Percentiles rank a stretch among this genome's conserved stretches.
Conservation (phyloP, 441 rosid species). For the Aleurites moluccanus region DNA sequence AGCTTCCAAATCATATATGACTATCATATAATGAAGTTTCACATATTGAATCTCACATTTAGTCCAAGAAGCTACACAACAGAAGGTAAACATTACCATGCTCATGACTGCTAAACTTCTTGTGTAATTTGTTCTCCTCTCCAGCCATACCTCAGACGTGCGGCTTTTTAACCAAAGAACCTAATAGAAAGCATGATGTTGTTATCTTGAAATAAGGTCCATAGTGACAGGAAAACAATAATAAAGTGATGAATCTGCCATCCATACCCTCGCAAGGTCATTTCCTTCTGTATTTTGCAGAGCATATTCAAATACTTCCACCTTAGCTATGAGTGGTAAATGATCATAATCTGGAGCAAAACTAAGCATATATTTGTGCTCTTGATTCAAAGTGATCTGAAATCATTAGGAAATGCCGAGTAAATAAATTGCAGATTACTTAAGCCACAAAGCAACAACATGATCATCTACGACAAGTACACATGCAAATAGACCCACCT, state of each 20-base stretch:
- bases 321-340: conserved; percentile 91
- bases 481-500: not conserved
- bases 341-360: conserved; percentile 97
- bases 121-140: conserved; percentile 96
- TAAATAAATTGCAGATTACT: conserved; percentile 7
- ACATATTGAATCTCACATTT: not conserved
- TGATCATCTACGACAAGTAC: not conserved
- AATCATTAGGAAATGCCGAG: conserved; percentile 26
- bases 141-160: conserved; percentile 98
- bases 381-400: conserved; percentile 92
- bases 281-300: conserved; percentile 92
- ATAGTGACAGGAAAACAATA: conserved; percentile 11
- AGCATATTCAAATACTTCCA: conserved; percentile 94
- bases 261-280: conserved; percentile 86
- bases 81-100: conserved; percentile 56
- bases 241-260: conserved; percentile 1
- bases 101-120: conserved; percentile 99
- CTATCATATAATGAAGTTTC: not conserved
- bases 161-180: conserved; percentile 99
- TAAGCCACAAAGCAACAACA: conserved; percentile 5
- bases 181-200: conserved; percentile 43
- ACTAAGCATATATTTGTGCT: conserved; percentile 87
- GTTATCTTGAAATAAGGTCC: conserved; percentile 19
- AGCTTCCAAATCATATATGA: not conserved
- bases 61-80: not conserved